Conservation (phyloP, 331 rosid genomes). For the Rhamnella rubrinervis region DNA sequence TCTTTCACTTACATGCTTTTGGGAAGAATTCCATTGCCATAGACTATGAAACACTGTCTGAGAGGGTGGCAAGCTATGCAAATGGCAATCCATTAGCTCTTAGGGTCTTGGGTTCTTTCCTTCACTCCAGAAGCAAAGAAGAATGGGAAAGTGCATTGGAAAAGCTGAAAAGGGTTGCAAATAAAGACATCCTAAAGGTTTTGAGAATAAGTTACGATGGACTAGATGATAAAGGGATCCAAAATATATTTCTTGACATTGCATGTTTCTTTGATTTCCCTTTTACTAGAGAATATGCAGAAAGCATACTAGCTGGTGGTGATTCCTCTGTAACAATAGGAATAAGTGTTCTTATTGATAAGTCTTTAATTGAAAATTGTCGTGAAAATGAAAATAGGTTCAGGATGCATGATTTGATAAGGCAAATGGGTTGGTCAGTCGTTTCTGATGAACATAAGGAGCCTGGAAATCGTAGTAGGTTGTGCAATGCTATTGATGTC, state of each 20-base stretch:
- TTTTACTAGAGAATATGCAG: not conserved
- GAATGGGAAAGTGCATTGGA: not conserved
- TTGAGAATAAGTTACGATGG: conserved; percentile 2
- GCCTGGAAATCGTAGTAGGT: not conserved
- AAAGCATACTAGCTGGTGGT: not conserved
- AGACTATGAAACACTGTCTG: not conserved
- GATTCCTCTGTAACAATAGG: not conserved
- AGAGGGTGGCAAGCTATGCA: not conserved
- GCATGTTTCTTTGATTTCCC: not conserved
- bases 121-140: not conserved
- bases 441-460: not conserved
- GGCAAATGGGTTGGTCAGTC: not conserved
- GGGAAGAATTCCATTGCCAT: not conserved
- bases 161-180: not conserved
- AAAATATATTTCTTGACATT: not conserved
- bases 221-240: not conserved
- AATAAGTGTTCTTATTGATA: not conserved
- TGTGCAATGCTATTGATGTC: not conserved
- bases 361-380: not conserved
- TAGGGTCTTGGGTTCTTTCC: not conserved
- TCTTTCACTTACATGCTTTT: not conserved
- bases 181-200: not conserved
- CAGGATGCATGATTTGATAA: not conserved
- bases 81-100: not conserved
- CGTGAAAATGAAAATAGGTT: not conserved